Percentiles rank a stretch among this genome's conserved stretches.
Conservation (phyloP, 352 stramenopile genomes). For the Achlya hypogyna region DNA sequence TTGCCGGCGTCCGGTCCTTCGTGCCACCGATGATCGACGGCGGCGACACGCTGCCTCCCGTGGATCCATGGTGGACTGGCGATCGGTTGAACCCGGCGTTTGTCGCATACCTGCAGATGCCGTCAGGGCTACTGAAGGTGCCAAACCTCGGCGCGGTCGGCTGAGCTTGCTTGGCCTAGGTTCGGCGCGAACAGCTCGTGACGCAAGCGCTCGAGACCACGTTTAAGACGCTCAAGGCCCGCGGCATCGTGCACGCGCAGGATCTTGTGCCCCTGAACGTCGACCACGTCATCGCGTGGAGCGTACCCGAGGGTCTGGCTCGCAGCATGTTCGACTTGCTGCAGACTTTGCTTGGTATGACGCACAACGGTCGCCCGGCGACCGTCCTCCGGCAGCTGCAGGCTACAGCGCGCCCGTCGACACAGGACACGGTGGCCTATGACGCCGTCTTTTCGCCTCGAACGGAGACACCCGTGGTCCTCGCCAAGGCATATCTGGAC, state of each 20-base stretch:
- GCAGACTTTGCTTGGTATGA: neutral
- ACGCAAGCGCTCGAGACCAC: neutral
- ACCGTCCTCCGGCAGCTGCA: neutral
- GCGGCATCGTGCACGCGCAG: neutral
- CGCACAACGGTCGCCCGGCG: neutral
- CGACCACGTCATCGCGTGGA: neutral
- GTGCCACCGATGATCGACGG: constrained; percentile 8
- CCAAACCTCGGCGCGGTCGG: neutral
- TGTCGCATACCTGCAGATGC: neutral
- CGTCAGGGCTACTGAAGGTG: constrained; percentile 6
- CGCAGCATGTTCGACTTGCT: neutral
- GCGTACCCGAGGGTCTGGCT: neutral
- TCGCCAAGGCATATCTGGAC: neutral
- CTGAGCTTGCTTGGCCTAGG: neutral
- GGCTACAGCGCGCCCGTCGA: neutral
- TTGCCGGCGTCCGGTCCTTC: neutral
- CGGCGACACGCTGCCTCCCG: neutral
- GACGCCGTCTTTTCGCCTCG: neutral
- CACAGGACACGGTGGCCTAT: constrained; percentile 7
- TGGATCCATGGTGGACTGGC: neutral
- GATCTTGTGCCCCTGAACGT: neutral
- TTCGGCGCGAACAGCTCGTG: constrained; percentile 17
- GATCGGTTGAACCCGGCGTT: neutral
- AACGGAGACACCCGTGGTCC: neutral
- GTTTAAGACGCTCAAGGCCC: neutral